Evolutionary conservation across 1,139 yeast species (phyloP), one percentile per base, ranked within the genome.

Genomic region (Meyerozyma guilliermondii): DNA sequence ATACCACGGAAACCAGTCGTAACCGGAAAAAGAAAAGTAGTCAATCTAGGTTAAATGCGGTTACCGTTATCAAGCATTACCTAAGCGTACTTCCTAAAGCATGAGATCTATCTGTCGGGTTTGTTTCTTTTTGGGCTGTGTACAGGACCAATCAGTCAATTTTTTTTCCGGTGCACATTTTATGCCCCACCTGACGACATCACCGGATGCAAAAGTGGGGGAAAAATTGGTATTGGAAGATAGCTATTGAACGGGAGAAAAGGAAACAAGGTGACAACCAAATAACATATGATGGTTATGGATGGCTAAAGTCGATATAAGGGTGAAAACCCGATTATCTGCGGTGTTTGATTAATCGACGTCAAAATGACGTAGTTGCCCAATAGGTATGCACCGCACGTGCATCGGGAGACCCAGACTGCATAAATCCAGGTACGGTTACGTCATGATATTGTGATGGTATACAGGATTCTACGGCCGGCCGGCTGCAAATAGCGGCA

Each of bases 291-390:
- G 33, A 16, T 13, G 17, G 18, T 13, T 29, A 10, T n/a, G 24
- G 13, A 20, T 17, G 36, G 24, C 9, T n/a, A 26, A n/a, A 5
- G 28, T 5, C 5, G 11, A 5, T 11, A 11, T 26, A n/a, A 10
- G 13, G 28, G 24, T 11, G 9, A 10, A 18, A 20, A 11, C 4
- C 16, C n/a, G 36, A 10, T 23, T 17, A 17, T 20, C 36, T 33
- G 36, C 23, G 23, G 23, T 33, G n/a, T 16, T 11, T 29, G 7
- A 8, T 16, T 7, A 8, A 9, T 8, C 36, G 23, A 33, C 36
- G 36, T 33, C 36, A 33, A 33, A 17, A 33, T 33, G 36, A 33
- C 36, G 36, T 33, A 33, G 36, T 20, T 16, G 36, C 11, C n/a
- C 13, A 18, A 22, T 7, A 7, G 8, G 36, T 23, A 33, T 33